Conservation (phyloP, 2,329 filamentous ascomycete genomes). For the Trichoderma sp. region DNA sequence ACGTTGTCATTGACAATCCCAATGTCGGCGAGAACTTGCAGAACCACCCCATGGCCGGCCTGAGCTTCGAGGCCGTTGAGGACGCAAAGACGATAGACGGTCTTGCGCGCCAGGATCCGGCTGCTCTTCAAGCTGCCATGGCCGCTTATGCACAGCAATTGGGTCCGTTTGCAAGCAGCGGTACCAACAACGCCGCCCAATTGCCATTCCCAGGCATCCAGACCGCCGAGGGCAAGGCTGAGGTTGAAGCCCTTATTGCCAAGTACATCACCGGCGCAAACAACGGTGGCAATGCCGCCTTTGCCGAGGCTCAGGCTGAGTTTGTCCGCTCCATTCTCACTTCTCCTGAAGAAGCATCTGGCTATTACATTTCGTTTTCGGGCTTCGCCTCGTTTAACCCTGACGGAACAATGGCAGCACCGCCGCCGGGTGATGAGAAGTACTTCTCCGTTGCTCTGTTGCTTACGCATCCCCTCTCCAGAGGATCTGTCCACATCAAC, state of each 20-base stretch:
- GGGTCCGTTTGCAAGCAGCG: slow-evolving; percentile 15
- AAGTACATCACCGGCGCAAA: background rate
- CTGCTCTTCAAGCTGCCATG: slow-evolving; percentile 30
- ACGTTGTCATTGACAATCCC: slow-evolving; percentile 34
- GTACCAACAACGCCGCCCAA: slow-evolving; percentile 9
- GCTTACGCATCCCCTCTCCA: slow-evolving; percentile 59
- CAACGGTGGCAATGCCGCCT: background rate
- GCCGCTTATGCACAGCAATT: slow-evolving; percentile 31
- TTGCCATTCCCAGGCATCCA: slow-evolving; percentile 1
- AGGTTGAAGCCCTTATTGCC: slow-evolving; percentile 8
- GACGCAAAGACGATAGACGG: slow-evolving; percentile 29
- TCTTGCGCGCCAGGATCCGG: slow-evolving; percentile 32
- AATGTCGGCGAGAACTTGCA: slow-evolving; percentile 41
- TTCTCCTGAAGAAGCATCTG: slow-evolving; percentile 9
- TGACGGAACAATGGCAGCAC: slow-evolving; percentile 23
- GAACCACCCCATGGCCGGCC: slow-evolving; percentile 31
- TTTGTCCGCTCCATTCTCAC: slow-evolving; percentile 13
- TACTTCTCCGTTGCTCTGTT: slow-evolving; percentile 55
- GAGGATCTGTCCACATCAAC: slow-evolving; percentile 57
- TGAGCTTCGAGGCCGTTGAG: slow-evolving; percentile 19
- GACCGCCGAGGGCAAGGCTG: background rate
- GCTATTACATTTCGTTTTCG: slow-evolving; percentile 11
- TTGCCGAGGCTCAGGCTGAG: slow-evolving; percentile 9
- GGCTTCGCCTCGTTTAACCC: slow-evolving; percentile 28
- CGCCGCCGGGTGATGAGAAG: slow-evolving; percentile 38